phyloP scores from a whole-genome alignment of 768 basidiomycete genomes.

The Gymnopilus junonius region DNA sequence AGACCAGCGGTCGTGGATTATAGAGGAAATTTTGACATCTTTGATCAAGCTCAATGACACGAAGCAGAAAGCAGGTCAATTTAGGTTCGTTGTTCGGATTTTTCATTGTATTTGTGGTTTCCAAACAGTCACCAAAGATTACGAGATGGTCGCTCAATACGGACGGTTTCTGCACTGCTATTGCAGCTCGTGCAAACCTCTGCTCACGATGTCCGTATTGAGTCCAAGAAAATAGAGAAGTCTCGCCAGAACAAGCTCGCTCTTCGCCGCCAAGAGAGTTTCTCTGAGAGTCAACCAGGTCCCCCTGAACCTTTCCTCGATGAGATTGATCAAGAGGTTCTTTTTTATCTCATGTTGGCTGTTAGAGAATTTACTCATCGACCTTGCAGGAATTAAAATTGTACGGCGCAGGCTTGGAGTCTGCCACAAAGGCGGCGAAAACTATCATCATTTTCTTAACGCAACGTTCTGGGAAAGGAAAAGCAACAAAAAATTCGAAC shows the following conservation, averaged over 20 bases:
- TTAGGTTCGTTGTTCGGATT: constrained; percentile 53
- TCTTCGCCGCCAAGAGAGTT: constrained; percentile 66
- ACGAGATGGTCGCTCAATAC: constrained; percentile 88
- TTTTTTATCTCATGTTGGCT: not conserved
- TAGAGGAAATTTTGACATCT: constrained; percentile 94
- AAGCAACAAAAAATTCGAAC: constrained; percentile 87
- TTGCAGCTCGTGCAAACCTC: constrained; percentile 97
- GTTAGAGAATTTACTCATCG: not conserved
- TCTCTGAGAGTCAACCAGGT: constrained; percentile 44
- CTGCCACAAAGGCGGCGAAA: constrained; percentile 83
- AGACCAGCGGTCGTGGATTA: constrained; percentile 93
- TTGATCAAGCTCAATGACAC: constrained; percentile 89
- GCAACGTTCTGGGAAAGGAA: constrained; percentile 82
- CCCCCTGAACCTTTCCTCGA: constrained; percentile 58
- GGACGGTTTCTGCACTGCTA: constrained; percentile 91
- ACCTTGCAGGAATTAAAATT: constrained; percentile 64
- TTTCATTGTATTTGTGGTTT: not conserved
- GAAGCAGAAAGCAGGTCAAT: constrained; percentile 90
- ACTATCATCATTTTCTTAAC: constrained; percentile 82
- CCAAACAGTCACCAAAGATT: constrained; percentile 52
- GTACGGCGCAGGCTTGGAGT: constrained; percentile 75
- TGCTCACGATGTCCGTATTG: constrained; percentile 82
- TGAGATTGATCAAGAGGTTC: constrained; percentile 70
- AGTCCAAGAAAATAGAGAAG: constrained; percentile 65
- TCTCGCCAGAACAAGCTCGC: constrained; percentile 64